Evolutionary conservation across 2,329 filamentous ascomycete species (phyloP).

Genomic region (Beauveria bassiana): DNA sequence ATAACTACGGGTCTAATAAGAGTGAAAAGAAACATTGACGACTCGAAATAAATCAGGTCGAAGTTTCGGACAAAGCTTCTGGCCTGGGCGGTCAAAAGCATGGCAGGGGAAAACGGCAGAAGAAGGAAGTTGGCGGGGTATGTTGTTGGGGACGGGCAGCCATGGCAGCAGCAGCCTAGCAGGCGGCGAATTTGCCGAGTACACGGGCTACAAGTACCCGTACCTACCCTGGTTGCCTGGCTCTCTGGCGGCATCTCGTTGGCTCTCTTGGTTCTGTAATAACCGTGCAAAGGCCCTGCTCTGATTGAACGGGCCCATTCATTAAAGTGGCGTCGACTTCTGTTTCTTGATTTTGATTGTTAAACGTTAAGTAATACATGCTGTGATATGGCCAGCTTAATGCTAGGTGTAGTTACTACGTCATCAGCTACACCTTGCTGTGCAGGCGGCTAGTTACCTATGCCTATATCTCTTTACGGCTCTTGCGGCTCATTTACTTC

Average conservation of each 20-base stretch:
- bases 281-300: not conserved
- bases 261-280: not conserved
- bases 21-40: not conserved
- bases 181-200: not conserved
- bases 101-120: not conserved
- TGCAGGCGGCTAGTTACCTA: too few relatives aligned
- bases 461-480: not conserved
- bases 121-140: constrained; percentile 1
- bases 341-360: not conserved
- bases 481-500: not conserved
- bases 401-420: not conserved
- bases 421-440: not conserved
- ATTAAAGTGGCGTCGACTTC: not conserved
- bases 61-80: not conserved
- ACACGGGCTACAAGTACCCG: not conserved
- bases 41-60: not conserved
- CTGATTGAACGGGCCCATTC: not conserved
- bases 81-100: not conserved
- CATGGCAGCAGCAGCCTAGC: not conserved
- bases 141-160: constrained; percentile 4
- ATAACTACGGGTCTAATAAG: not conserved
- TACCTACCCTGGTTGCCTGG: not conserved
- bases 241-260: not conserved
- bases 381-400: too few relatives aligned
- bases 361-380: not conserved